Conservation (phyloP, 2,329 filamentous ascomycete species). For the Fusarium poae region DNA sequence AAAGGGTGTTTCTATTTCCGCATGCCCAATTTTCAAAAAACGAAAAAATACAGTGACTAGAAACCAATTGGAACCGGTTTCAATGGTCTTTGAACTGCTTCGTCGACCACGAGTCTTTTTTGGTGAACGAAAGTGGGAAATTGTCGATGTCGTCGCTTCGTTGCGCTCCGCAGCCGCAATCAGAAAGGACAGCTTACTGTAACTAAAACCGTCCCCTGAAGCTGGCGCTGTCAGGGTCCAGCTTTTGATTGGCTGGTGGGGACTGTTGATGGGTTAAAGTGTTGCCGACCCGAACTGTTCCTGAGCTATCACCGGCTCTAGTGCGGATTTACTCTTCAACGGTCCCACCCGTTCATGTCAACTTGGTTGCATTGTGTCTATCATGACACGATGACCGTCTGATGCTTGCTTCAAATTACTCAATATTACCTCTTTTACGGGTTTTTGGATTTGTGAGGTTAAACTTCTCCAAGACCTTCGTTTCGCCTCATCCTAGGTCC, state of each 20-base stretch:
- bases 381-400: neutral
- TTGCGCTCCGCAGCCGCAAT: conserved; percentile 36
- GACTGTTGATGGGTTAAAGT: conserved; percentile 44
- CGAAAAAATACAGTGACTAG: conserved; percentile 15
- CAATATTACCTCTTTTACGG: neutral
- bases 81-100: conserved; percentile 17
- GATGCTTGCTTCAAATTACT: neutral
- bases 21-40: conserved; percentile 40
- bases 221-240: conserved; percentile 41
- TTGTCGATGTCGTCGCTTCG: conserved; percentile 33
- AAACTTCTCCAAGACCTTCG: neutral
- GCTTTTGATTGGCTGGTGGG: conserved; percentile 40
- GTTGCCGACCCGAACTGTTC: conserved; percentile 41
- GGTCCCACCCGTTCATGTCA: conserved; percentile 8
- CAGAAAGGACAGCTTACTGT: conserved; percentile 49
- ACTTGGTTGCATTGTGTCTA: neutral
- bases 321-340: conserved; percentile 3
- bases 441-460: fast-evolving
- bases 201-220: conserved; percentile 45
- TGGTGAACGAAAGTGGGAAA: conserved; percentile 25
- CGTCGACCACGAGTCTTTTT: conserved; percentile 16
- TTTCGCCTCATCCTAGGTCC: neutral
- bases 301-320: conserved; percentile 7
- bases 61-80: conserved; percentile 33
- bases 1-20: conserved; percentile 33